Conservation (phyloP, 1,139 yeast genomes). For the Debaryomyces coudertii region DNA sequence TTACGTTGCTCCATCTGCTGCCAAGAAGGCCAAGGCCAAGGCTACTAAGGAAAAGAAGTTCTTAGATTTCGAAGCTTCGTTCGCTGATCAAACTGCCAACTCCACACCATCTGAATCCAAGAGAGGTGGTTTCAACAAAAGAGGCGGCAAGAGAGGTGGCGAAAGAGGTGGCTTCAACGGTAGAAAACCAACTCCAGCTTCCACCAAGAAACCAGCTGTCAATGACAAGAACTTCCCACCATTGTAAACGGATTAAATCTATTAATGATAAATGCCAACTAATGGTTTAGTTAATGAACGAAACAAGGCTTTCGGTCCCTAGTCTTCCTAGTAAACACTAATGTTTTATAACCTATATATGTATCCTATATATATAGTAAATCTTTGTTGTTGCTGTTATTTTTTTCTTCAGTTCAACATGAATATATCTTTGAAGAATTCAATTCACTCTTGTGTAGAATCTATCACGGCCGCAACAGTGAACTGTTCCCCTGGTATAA, state of each 20-base stretch:
- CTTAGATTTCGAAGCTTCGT: constrained; percentile 67
- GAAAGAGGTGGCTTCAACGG: constrained; percentile 27
- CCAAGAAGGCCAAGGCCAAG: constrained; percentile 65
- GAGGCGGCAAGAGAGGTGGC: constrained; percentile 18
- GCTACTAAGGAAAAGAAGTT: constrained; percentile 68
- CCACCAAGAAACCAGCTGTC: constrained; percentile 43
- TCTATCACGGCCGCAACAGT: constrained; percentile 5
- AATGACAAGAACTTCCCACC: constrained; percentile 70
- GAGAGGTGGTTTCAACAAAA: constrained; percentile 37
- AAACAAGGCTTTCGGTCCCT: not conserved
- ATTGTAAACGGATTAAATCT: constrained; percentile 28
- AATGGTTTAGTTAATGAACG: constrained; percentile 6
- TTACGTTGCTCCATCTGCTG: constrained; percentile 56
- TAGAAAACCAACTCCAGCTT: constrained; percentile 27
- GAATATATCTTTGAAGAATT: constrained; percentile 4
- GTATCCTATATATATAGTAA: constrained; percentile 3
- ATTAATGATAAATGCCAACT: not conserved
- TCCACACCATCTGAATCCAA: constrained; percentile 23
- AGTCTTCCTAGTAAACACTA: constrained; percentile 6
- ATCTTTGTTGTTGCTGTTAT: constrained; percentile 5
- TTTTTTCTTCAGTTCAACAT: constrained; percentile 6
- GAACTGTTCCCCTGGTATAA: constrained; percentile 8
- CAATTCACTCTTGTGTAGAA: not conserved
- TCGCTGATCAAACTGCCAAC: constrained; percentile 52
- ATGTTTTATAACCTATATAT: constrained; percentile 8